Conservation (phyloP, 2,329 filamentous ascomycete species). For the Eurotiales sp. region DNA sequence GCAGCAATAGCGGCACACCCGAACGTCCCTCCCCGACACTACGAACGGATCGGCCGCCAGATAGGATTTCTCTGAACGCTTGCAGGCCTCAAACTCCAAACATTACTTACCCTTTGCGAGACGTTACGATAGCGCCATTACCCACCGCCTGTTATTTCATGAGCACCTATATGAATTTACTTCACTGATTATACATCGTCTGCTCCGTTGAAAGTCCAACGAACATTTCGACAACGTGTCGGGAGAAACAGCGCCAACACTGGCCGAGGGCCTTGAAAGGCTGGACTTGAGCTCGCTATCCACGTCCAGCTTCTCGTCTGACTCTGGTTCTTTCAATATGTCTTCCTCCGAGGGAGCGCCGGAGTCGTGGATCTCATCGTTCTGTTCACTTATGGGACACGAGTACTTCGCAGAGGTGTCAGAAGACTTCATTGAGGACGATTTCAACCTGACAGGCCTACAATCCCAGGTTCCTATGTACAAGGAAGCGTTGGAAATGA, state of each 20-base stretch:
- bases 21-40: background rate
- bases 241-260: slow-evolving; percentile 42
- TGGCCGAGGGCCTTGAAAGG: slow-evolving; percentile 47
- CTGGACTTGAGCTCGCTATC: slow-evolving; percentile 45
- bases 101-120: background rate
- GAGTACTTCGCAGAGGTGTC: slow-evolving; percentile 99
- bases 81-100: no score
- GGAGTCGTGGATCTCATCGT: slow-evolving; percentile 97
- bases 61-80: background rate
- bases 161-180: background rate
- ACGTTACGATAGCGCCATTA: background rate
- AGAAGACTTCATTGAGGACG: slow-evolving; percentile 99
- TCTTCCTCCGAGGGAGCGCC: slow-evolving; percentile 48
- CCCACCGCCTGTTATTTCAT: background rate
- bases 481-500: slow-evolving; percentile 99
- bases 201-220: slow-evolving; percentile 12
- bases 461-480: slow-evolving; percentile 97
- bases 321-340: slow-evolving; percentile 40
- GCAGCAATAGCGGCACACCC: background rate
- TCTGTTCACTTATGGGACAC: slow-evolving; percentile 91
- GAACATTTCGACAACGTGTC: slow-evolving; percentile 41
- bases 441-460: slow-evolving; percentile 96
- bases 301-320: slow-evolving; percentile 39
- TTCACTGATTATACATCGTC: background rate
- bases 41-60: background rate